Conservation (phyloP, 192 early-diverging fungal genomes). For the Coemansia sp. region DNA sequence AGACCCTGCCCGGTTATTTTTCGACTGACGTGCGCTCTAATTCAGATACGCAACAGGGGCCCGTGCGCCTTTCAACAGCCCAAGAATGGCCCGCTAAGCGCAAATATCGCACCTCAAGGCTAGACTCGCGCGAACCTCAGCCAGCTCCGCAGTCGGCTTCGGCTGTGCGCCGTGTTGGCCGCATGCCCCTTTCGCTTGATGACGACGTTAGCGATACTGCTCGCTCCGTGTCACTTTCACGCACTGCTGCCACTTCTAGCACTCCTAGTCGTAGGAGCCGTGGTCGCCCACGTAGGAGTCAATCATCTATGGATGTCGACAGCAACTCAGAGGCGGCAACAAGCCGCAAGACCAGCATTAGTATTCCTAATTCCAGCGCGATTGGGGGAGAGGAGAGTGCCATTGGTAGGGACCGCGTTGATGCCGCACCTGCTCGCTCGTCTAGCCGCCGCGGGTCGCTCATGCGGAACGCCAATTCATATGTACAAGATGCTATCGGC, state of each 20-base stretch:
- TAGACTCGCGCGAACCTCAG: not conserved
- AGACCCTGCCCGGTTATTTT: slow-evolving; percentile 9
- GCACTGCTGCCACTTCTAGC: not conserved
- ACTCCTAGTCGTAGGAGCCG: not conserved
- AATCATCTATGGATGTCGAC: not conserved
- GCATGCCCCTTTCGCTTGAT: slow-evolving; percentile 1
- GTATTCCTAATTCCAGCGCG: not conserved
- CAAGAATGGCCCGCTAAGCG: not conserved
- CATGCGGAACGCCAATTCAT: not conserved
- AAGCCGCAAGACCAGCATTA: not conserved
- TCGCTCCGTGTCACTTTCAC: not conserved
- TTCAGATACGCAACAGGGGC: not conserved
- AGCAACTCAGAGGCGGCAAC: not conserved
- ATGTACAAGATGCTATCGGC: not conserved
- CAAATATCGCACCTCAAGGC: not conserved
- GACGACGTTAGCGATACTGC: slow-evolving; percentile 7
- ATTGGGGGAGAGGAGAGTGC: not conserved
- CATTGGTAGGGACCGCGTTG: not conserved
- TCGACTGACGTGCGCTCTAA: not conserved
- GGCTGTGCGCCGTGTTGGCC: slow-evolving; percentile 7
- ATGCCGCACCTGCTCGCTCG: not conserved
- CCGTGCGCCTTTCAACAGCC: not conserved
- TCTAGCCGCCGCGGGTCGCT: not conserved
- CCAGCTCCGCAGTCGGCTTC: not conserved
- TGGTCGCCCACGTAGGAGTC: not conserved